phyloP scores from a whole-genome alignment of 768 basidiomycete species.

The Leucogyrophana mollusca region DNA sequence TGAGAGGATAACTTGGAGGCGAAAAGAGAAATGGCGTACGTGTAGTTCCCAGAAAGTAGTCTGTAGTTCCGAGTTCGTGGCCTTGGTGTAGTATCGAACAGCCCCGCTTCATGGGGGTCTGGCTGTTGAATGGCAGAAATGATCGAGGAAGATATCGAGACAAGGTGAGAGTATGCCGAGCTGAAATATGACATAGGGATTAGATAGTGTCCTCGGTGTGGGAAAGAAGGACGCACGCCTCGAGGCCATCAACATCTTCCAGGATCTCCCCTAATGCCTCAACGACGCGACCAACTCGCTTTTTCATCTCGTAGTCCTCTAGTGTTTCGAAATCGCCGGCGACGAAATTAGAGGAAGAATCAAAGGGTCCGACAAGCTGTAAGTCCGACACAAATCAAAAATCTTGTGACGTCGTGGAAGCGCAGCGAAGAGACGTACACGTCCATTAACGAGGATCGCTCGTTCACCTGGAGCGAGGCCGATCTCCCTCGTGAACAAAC shows the following conservation, averaged over 20 bases:
- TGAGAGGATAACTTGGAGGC: neutral
- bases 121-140: conserved; percentile 69
- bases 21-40: conserved; percentile 44
- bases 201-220: too few relatives aligned
- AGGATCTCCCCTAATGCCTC: conserved; percentile 59
- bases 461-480: conserved; percentile 58
- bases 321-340: conserved; percentile 73
- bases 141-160: conserved; percentile 68
- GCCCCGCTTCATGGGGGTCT: conserved; percentile 68
- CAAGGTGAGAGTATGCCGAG: conserved; percentile 52
- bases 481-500: conserved; percentile 52
- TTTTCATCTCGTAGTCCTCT: conserved; percentile 69
- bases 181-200: too few relatives aligned
- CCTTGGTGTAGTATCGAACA: conserved; percentile 64
- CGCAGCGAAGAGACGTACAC: conserved; percentile 42
- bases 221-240: conserved; percentile 36
- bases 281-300: conserved; percentile 67
- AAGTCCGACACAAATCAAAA: conserved; percentile 6
- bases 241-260: conserved; percentile 34
- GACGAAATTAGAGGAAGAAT: conserved; percentile 49
- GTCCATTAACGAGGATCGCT: conserved; percentile 77
- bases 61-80: conserved; percentile 63
- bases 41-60: conserved; percentile 56
- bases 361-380: conserved; percentile 79
- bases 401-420: neutral